Evolutionary conservation across 169 alveolate species (phyloP), one percentile per base, ranked within the genome.

Genomic region (Plasmodium gonderi): DNA sequence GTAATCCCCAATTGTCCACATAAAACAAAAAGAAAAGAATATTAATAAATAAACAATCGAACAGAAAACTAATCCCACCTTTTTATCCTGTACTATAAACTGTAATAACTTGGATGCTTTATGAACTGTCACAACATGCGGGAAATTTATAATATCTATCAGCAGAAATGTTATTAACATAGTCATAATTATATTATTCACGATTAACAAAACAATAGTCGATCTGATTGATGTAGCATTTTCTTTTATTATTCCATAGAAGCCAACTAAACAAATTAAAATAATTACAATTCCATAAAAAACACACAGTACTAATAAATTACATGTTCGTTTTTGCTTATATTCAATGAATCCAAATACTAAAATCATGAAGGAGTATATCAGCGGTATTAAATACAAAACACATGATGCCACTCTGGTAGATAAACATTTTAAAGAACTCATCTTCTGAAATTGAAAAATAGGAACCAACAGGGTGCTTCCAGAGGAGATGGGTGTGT

Each of bases 1-100:
- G 40, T 89, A 89, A 77, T 89, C 94, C 0, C 94, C 90, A 65
- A 89, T 29, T 14, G 89, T 89, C 94, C 94, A 89, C 94, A 89
- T 89, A 65, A 89, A 89, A 65, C 90, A 89, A 29, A 78, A 89
- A 26, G 94, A 89, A 89, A 89, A 75, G 72, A 89, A 89, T 77
- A 89, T 89, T 72, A 89, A 65, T 26, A n/a, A 45, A 31, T 89
- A 89, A 7, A 89, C 80, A 54, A 47, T 3, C 1, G 90, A 75
- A 26, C 94, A 89, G 80, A 89, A 78, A 33, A 72, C 17, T 40
- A 89, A 33, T 12, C 94, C 94, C 14, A 89, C 36, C 38, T 65
- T 75, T 64, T 89, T 89, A 65, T 89, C 47, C 36, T 67, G 75
- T 17, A 89, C 94, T 38, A 89, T 69, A 65, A 45, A 89, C 42